These are phyloP conservation scores for Malassezia sp. DNA, from an alignment of 1,284 basidiomycete genomes.

Conservation along the genomic window DNA sequence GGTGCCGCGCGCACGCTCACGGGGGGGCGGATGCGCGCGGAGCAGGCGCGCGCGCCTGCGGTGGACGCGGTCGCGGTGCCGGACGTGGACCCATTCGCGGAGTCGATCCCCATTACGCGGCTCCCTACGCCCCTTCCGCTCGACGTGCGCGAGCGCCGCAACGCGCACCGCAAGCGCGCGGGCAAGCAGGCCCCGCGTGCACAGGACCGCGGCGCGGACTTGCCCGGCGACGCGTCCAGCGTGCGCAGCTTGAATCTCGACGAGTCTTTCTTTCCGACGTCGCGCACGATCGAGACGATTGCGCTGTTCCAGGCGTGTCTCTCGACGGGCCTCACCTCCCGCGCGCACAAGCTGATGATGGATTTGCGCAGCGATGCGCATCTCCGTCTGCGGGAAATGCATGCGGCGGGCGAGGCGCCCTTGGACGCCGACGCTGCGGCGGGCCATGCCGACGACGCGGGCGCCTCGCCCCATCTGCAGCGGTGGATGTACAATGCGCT, in stretches of 20 bases:
- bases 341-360: constrained; percentile 37
- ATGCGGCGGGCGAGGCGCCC: constrained; percentile 17
- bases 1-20: background rate
- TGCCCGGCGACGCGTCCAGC: background rate
- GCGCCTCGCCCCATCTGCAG: constrained; percentile 19
- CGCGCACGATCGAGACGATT: constrained; percentile 26
- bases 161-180: constrained; percentile 3
- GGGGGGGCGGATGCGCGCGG: background rate
- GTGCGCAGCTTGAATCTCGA: constrained; percentile 25
- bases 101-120: constrained; percentile 4
- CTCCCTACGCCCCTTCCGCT: constrained; percentile 12
- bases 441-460: constrained; percentile 17
- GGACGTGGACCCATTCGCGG: background rate
- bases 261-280: constrained; percentile 30
- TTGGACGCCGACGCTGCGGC: too few relatives aligned
- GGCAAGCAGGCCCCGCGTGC: background rate
- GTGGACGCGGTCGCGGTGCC: background rate
- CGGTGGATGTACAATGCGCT: constrained; percentile 37
- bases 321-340: constrained; percentile 31
- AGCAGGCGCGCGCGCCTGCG: background rate
- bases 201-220: background rate
- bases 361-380: constrained; percentile 27
- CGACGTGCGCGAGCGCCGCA: constrained; percentile 8
- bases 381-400: constrained; percentile 19
- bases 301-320: constrained; percentile 40